Evolutionary conservation across 2,329 filamentous ascomycete genomes (phyloP).

Genomic region (Ascochyta koolunga): DNA sequence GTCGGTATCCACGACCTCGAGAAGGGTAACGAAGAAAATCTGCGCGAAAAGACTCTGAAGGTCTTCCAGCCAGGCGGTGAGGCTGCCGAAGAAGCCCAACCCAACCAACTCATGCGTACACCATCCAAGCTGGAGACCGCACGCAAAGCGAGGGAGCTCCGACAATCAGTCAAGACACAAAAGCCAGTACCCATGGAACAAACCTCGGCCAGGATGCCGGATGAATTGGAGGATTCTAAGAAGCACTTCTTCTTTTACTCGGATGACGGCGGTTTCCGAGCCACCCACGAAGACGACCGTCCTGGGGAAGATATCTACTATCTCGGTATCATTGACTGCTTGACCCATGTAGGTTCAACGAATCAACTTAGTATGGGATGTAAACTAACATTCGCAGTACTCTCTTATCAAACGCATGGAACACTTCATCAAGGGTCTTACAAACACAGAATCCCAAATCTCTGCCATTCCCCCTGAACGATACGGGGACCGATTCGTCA

Average conservation of each 20-base stretch:
- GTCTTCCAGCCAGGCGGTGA: slow-evolving; percentile 90
- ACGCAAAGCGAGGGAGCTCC: slow-evolving; percentile 86
- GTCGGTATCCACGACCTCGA: slow-evolving; percentile 91
- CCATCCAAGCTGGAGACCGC: slow-evolving; percentile 92
- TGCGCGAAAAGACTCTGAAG: slow-evolving; percentile 85
- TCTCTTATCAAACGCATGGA: slow-evolving; percentile 93
- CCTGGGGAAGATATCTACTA: slow-evolving; percentile 96
- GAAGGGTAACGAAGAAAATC: slow-evolving; percentile 92
- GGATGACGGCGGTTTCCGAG: slow-evolving; percentile 90
- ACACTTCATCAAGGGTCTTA: slow-evolving; percentile 95
- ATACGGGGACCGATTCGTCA: slow-evolving; percentile 92
- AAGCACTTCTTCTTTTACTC: slow-evolving; percentile 86
- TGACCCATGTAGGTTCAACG: slow-evolving; percentile 80
- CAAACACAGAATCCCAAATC: slow-evolving; percentile 82
- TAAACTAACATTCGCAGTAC: slow-evolving; percentile 66
- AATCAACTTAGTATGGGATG: not conserved
- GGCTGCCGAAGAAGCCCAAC: slow-evolving; percentile 56
- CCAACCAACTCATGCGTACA: slow-evolving; percentile 79
- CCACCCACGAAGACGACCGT: slow-evolving; percentile 86
- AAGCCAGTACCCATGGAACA: slow-evolving; percentile 92
- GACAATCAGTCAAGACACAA: slow-evolving; percentile 91
- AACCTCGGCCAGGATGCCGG: slow-evolving; percentile 83
- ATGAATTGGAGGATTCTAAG: slow-evolving; percentile 72
- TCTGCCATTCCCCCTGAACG: slow-evolving; percentile 88
- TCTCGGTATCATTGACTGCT: slow-evolving; percentile 95